phyloP scores from a whole-genome alignment of 108 stramenopile species.

The Skeletonema tropicum region DNA sequence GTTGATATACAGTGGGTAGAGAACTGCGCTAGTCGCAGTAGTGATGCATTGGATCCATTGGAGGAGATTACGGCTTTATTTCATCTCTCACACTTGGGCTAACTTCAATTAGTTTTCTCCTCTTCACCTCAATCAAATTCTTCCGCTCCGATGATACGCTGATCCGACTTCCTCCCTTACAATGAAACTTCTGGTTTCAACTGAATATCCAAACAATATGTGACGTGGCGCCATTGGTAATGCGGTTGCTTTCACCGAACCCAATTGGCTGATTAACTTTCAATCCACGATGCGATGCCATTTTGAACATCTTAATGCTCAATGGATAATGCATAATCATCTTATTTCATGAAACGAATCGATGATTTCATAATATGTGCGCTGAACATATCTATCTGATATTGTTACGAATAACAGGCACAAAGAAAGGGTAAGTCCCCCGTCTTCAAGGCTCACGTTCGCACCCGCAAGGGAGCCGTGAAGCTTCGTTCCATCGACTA shows the following conservation, averaged over 20 bases:
- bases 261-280: not conserved
- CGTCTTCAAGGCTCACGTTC: slow-evolving; percentile 96
- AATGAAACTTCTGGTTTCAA: slow-evolving; percentile 6
- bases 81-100: too few relatives aligned
- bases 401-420: slow-evolving; percentile 51
- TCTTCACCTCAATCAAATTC: slow-evolving; percentile 9
- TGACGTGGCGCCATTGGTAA: slow-evolving; percentile 17
- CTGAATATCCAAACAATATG: slow-evolving; percentile 4
- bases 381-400: not conserved
- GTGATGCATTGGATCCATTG: too few relatives aligned
- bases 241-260: slow-evolving; percentile 1
- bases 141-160: not conserved
- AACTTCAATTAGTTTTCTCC: slow-evolving; percentile 16
- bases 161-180: not conserved
- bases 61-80: too few relatives aligned
- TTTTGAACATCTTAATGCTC: slow-evolving; percentile 26
- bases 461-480: slow-evolving; percentile 97
- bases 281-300: slow-evolving; percentile 48
- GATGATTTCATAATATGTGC: slow-evolving; percentile 8
- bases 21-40: too few relatives aligned
- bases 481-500: slow-evolving; percentile 97
- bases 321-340: slow-evolving; percentile 52
- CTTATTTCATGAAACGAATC: slow-evolving; percentile 32
- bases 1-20: slow-evolving; percentile 19
- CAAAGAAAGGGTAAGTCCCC: slow-evolving; percentile 98